Base-by-base conservation (phyloP, 2,329 filamentous ascomycete species). In the Sporothrix variecibatus region DNA sequence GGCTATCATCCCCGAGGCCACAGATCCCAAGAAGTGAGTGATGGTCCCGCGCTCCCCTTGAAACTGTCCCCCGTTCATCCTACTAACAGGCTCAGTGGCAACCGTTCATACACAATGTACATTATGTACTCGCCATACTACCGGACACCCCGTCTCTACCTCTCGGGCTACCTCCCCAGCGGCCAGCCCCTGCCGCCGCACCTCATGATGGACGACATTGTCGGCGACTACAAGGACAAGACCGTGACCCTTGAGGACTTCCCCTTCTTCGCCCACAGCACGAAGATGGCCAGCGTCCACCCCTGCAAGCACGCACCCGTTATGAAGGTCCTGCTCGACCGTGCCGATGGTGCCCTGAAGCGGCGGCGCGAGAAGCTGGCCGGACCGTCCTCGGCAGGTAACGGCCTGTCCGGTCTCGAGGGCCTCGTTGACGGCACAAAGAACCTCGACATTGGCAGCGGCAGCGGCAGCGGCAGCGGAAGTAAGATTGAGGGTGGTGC, bases 111-210 rank as follows among this genome's bases (percentile, higher is more conserved):
- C 83, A 97, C 93, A 62, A 92, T 99, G 78, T 99, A 99, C 87
- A 98, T 99, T 80, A 96, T 94, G 84, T 99, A 99, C 85, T 94
- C 95, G 4, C 93, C 95, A 51, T 98, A 97, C 86, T 99, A 98
- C 85, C 93, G 94, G 78, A 98, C 96, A 3, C 96, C 96, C 0
- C 94, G 96, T 46, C 90, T 98, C 79, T 99, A 98, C 83, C 90
- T 99, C 67, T 97, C 94, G 0, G 96, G 96, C 79, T 98, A 98
- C 83, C 86, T 90, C 15, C 88, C 93, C 34, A 89, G 90, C 74
- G 93, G 93, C 38, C 92, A 94, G 38, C 79, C 81, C 5, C 79
- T 83, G 2, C 76, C 80, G 4, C 80, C 82, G 3, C 79, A 80
- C 2, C 78, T 82, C n/a, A 82, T 83, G 77, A 81, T 84, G 78